phyloP scores from a whole-genome alignment of 257 asterid species.

The Gentiana dahurica region DNA sequence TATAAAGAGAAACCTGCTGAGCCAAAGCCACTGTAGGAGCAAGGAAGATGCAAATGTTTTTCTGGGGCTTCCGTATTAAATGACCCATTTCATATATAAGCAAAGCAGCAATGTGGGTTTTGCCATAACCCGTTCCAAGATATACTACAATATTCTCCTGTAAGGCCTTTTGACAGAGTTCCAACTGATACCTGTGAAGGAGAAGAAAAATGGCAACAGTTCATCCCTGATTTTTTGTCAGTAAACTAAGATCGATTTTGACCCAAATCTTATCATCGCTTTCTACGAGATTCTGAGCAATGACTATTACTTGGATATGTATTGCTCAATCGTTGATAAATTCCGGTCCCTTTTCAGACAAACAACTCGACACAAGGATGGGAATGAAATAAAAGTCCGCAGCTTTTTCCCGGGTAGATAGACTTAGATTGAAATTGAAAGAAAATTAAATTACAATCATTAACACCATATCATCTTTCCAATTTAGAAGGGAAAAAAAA shows the following conservation, averaged over 20 bases:
- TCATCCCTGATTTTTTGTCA: too few species aligned
- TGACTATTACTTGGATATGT: too few species aligned
- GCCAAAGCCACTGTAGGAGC: conserved; percentile 95
- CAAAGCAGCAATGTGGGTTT: conserved; percentile 85
- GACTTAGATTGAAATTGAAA: too few species aligned
- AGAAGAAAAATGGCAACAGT: neutral
- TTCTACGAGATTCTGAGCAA: too few species aligned
- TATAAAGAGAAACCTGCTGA: conserved; percentile 55
- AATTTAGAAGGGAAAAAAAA: too few species aligned
- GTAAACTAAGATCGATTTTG: too few species aligned
- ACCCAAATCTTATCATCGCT: neutral
- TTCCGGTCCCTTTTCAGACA: too few species aligned
- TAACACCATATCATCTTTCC: too few species aligned
- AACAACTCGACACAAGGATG: too few species aligned
- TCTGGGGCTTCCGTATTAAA: conserved; percentile 78
- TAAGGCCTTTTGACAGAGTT: conserved; percentile 79
- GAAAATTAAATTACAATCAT: too few species aligned
- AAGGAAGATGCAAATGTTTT: conserved; percentile 74
- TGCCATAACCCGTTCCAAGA: conserved; percentile 97
- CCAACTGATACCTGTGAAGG: conserved; percentile 66
- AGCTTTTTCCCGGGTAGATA: too few species aligned
- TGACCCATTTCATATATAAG: conserved; percentile 88
- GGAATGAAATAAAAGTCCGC: neutral
- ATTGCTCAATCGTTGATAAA: too few species aligned
- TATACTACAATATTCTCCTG: conserved; percentile 71